Evolutionary conservation across 2,329 filamentous ascomycete species (phyloP), one percentile per base, ranked within the genome.

Genomic region (Epichloe gansuensis): DNA sequence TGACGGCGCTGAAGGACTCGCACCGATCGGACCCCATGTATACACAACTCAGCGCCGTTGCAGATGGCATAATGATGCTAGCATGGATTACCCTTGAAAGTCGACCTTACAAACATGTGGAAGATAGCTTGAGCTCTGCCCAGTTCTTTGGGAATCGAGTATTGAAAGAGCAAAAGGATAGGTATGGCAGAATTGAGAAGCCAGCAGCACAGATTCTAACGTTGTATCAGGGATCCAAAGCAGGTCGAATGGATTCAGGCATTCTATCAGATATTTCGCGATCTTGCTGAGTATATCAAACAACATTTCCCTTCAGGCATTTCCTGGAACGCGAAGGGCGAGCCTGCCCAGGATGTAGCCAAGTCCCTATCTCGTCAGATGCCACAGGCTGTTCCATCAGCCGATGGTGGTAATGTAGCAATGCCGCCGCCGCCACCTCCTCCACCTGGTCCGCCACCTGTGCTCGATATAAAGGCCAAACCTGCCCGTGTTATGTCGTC

Each of bases 71-170:
- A 58, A 85, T 88, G 63, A 84, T 89, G 40, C 74, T 98, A 53
- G 88, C 87, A 36, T 98, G 93, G 93, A 86, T 97, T 53, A 86
- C 85, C 0, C 80, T 93, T 47, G 87, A 94, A 50, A 77, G 73
- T 57, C 89, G 89, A 64, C 93, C 93, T 2, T 83, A 80, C 57
- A 90, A 93, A 63, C 87, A 90, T 61, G 85, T 97, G 46, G 84
- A 84, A 46, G 90, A 95, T 59, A 84, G 84, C 54, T 75, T 95
- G 21, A 83, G 84, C 34, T 85, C 89, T 49, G 88, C 90, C 41
- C 85, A 97, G 66, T 95, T 95, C 72, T 96, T 88, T 61, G 93
- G 93, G 36, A 97, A 98, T 73, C 82, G 90, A 60, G 87, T 98
- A 39, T 73, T 97, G 59, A 95, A 89, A 71, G 86, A 94, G 61